Conservation (phyloP, 768 basidiomycete species). For the Naematelia encephala region DNA sequence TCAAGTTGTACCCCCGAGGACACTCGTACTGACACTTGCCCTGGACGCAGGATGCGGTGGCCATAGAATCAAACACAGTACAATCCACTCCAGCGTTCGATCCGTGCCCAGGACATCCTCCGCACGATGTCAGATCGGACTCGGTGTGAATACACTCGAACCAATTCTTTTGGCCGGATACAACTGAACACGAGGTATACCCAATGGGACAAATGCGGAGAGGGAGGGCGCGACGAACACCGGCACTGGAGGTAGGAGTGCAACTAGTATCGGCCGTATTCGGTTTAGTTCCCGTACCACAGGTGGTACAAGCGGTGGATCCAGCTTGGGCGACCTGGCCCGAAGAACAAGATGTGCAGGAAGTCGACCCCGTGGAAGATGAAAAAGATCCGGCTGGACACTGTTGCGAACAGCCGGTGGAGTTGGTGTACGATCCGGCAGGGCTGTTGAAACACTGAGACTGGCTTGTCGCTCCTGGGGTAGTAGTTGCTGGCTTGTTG, state of each 20-base stretch:
- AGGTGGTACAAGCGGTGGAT: conserved; percentile 5
- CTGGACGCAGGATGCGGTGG: conserved; percentile 5
- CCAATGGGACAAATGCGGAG: neutral
- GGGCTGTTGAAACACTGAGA: neutral
- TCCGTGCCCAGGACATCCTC: conserved; percentile 4
- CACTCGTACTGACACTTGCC: conserved; percentile 5
- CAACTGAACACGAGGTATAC: neutral
- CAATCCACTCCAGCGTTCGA: conserved; percentile 5
- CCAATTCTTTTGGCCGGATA: neutral
- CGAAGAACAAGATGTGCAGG: neutral
- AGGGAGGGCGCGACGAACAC: neutral
- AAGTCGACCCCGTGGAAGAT: neutral
- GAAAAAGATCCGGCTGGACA: conserved; percentile 6
- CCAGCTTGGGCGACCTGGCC: conserved; percentile 6
- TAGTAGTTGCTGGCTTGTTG: conserved; percentile 3
- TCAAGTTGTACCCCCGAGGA: neutral
- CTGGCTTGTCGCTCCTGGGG: neutral
- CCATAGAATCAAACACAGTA: conserved; percentile 4
- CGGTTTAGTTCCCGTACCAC: conserved; percentile 1
- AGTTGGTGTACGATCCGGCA: conserved; percentile 6
- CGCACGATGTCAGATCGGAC: conserved; percentile 3
- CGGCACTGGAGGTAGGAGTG: neutral
- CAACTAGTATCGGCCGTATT: neutral
- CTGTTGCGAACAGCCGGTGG: neutral
- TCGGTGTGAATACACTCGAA: conserved; percentile 1